Evolutionary conservation across 2,329 filamentous ascomycete genomes (phyloP), one percentile per base, ranked within the genome.

Genomic region (Alternaria angustiovoidea): DNA sequence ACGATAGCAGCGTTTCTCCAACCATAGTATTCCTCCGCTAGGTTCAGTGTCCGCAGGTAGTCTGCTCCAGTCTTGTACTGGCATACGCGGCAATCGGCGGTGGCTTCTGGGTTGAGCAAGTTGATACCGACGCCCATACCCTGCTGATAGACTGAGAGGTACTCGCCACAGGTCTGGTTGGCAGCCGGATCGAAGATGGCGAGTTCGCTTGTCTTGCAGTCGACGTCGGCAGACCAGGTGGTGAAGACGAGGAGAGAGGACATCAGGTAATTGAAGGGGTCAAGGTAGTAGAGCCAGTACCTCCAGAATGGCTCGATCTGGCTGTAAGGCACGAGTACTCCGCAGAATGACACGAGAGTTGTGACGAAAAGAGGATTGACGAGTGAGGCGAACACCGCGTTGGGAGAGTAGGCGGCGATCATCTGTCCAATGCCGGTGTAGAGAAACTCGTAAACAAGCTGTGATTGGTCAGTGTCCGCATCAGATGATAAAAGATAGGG

Each of bases 291-390:
- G 28, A 44, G 48, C 64, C 78, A 80, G 68, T 79, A 80, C 9
- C 72, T 54, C 90, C 91, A 94, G 82, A 94, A 93, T 2, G 85
- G 81, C 0, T 90, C 89, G 24, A 94, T 84, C 3, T 81, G 79
- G 9, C 78, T 75, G 1, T 89, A 89, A 3, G 81, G 81, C 34
- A 87, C 87, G 61, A 94, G 83, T 47, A 94, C 89, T 81, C 70
- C 70, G 41, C 59, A 67, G 54, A 73, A 73, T 1, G 54, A 62
- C 16, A 66, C 57, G 4, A 72, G 43, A 18, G 59, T 56, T 14
- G 47, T 53, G 48, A 65, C 44, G 41, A 68, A 36, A 4, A 70
- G 48, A 3, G 63, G 65, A 43, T 67, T 67, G 11, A 65, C 54
- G 67, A 92, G 92, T 0, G 89, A 75, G 8, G 83, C 82, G 64